Evolutionary conservation across 2,329 filamentous ascomycete species (phyloP).

Genomic region (Dactylellina leptospora): DNA sequence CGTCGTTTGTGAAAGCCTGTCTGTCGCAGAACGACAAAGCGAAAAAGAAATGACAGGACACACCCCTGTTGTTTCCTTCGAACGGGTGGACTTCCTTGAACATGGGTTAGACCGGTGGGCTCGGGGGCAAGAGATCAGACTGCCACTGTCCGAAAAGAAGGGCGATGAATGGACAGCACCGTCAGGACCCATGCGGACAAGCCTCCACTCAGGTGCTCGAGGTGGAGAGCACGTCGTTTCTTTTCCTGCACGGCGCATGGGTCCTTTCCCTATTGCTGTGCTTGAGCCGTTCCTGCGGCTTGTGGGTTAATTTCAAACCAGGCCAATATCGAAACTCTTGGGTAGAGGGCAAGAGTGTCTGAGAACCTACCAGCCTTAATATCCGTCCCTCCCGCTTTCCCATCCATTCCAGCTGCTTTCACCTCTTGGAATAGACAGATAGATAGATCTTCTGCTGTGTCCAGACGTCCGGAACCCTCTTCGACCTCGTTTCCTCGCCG

Average conservation of each 20-base stretch:
- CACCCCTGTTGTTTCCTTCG: conserved; percentile 39
- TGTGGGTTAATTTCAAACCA: conserved; percentile 54
- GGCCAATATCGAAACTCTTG: conserved; percentile 50
- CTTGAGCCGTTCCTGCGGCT: conserved; percentile 53
- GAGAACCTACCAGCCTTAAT: conserved; percentile 52
- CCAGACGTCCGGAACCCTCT: conserved; percentile 25
- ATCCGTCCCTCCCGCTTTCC: conserved; percentile 50
- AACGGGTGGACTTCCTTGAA: conserved; percentile 53
- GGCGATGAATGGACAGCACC: conserved; percentile 28
- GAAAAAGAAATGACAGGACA: conserved; percentile 32
- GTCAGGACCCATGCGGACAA: conserved; percentile 33
- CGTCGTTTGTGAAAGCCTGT: conserved; percentile 15
- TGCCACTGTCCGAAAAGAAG: conserved; percentile 45
- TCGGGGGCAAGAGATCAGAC: conserved; percentile 51
- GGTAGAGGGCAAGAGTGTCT: conserved; percentile 39
- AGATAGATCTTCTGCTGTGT: conserved; percentile 21
- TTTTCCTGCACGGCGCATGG: conserved; percentile 51
- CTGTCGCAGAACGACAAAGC: conserved; percentile 23
- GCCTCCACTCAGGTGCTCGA: conserved; percentile 45
- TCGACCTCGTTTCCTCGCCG: conserved; percentile 25
- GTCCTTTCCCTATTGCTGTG: conserved; percentile 39
- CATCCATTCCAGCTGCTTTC: conserved; percentile 28
- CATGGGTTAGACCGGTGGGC: conserved; percentile 43
- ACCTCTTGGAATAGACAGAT: conserved; percentile 19
- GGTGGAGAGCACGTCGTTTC: conserved; percentile 51